Base-by-base conservation (phyloP, 2,329 filamentous ascomycete genomes). In the Raffaelea albimanens region DNA sequence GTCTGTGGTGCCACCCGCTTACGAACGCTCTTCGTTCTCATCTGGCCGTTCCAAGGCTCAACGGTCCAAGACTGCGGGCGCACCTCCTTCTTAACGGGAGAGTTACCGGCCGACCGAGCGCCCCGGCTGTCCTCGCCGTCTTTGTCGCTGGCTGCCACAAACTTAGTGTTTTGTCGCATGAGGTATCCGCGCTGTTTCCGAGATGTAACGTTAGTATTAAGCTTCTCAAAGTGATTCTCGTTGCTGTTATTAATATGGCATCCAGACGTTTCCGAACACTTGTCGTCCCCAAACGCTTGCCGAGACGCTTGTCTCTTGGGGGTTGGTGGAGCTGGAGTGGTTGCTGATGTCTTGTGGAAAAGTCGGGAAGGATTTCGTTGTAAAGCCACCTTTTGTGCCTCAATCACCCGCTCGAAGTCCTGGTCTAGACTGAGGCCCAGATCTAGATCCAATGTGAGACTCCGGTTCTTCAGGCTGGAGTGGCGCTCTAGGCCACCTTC, bases 111-210 rank as follows among this genome's bases (percentile, higher is more conserved):
- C 23, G 83, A 82, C 47, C 79, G 78, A 20, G 73, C 72, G 21
- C 72, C 63, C 63, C 70, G 65, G 54, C 67, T 54, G 65, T 82
- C 60, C 63, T 83, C 71, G 29, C 71, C 67, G 52, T 84, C 74
- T 55, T 85, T 83, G 63, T 88, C 83, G 62, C 83, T 95, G n/a
- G 93, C 93, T 44, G 95, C 82, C 44, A 98, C 88, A 46, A 98
- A 78, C 66, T 97, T 97, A 3, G 91, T 97, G 67, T 97, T 98
- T 59, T 98, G 91, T 59, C 93, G 83, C 91, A 97, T 98, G 41
- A 97, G 75, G 61, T 98, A 98, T 48, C 93, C 93, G 71, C 94
- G 90, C 90, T 96, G 85, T 80, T 74, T 75, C 56, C 66, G 72
- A 57, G 68, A 59, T 60, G 65, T 74, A 59, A 70, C 61, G 75